Evolutionary conservation across 2,329 filamentous ascomycete species (phyloP).

Genomic region (Fusarium kyushuense): DNA sequence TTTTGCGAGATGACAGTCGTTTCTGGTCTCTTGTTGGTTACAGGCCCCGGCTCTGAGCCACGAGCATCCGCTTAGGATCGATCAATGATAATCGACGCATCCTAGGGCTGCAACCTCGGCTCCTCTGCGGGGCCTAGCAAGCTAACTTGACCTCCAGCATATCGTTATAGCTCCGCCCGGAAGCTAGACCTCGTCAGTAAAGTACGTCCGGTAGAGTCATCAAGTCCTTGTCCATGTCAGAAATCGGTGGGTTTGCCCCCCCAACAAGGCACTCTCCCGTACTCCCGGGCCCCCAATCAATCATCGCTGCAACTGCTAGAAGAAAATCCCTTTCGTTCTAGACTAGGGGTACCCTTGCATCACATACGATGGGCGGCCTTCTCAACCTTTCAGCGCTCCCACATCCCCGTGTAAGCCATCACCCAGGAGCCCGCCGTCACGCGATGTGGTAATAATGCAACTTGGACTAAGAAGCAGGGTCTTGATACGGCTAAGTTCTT

Average conservation of each 20-base stretch:
- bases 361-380: neutral
- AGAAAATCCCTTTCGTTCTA: conserved; percentile 20
- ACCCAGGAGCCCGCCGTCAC: conserved; percentile 41
- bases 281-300: conserved; percentile 19
- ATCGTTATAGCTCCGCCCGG: conserved; percentile 7
- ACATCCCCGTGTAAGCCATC: conserved; percentile 32
- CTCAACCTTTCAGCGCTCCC: conserved; percentile 1
- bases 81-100: conserved; percentile 27
- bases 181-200: conserved; percentile 21
- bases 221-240: conserved; percentile 2
- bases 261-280: conserved; percentile 6
- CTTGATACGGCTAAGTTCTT: conserved; percentile 5
- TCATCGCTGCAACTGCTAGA: conserved; percentile 16
- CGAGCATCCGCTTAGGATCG: conserved; percentile 30
- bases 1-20: conserved; percentile 11
- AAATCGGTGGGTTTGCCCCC: neutral
- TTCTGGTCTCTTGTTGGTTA: conserved; percentile 21
- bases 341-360: conserved; percentile 4
- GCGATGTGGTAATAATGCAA: conserved; percentile 30
- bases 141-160: neutral
- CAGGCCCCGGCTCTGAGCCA: conserved; percentile 2
- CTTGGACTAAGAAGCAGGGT: conserved; percentile 6
- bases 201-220: conserved; percentile 1
- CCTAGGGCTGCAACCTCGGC: conserved; percentile 14
- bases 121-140: conserved; percentile 9